phyloP scores from a whole-genome alignment of 2,329 filamentous ascomycete genomes.

The Emmonsia crescens region DNA sequence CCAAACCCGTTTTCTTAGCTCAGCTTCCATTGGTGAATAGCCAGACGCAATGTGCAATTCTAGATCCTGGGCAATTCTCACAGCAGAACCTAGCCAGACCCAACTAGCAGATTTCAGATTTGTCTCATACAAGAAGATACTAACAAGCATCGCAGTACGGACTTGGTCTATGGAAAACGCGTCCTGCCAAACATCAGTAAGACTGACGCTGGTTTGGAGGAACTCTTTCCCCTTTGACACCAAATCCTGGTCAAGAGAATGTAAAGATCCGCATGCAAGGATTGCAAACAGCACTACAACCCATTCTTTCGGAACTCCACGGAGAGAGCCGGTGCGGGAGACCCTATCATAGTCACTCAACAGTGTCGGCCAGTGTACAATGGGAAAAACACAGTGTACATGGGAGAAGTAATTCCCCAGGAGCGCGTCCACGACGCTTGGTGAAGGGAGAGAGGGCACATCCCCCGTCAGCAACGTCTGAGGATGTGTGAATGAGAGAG shows the following conservation, averaged over 20 bases:
- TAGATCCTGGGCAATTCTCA: conserved; percentile 72
- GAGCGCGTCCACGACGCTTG: conserved; percentile 58
- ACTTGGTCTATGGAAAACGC: conserved; percentile 66
- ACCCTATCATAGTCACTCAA: conserved; percentile 63
- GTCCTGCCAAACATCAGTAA: conserved; percentile 74
- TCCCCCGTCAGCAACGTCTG: conserved; percentile 39
- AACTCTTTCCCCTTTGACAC: conserved; percentile 52
- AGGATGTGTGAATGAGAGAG: conserved; percentile 47
- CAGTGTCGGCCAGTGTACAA: conserved; percentile 82
- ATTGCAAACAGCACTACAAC: conserved; percentile 71
- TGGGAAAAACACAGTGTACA: conserved; percentile 69
- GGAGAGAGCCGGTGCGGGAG: conserved; percentile 55
- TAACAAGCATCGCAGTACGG: conserved; percentile 59
- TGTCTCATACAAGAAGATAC: conserved; percentile 72
- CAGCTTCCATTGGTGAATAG: conserved; percentile 63
- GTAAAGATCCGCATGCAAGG: conserved; percentile 70
- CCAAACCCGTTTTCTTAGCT: conserved; percentile 83
- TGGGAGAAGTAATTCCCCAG: conserved; percentile 65
- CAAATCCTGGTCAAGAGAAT: conserved; percentile 49
- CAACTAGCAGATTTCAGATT: conserved; percentile 79
- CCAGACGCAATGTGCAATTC: conserved; percentile 68
- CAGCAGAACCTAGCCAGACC: conserved; percentile 71
- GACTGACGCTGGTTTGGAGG: conserved; percentile 57
- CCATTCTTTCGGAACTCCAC: conserved; percentile 57
- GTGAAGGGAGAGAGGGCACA: conserved; percentile 58